Conservation (phyloP, 495 filamentous ascomycete species). For the Penicillium soppii region DNA sequence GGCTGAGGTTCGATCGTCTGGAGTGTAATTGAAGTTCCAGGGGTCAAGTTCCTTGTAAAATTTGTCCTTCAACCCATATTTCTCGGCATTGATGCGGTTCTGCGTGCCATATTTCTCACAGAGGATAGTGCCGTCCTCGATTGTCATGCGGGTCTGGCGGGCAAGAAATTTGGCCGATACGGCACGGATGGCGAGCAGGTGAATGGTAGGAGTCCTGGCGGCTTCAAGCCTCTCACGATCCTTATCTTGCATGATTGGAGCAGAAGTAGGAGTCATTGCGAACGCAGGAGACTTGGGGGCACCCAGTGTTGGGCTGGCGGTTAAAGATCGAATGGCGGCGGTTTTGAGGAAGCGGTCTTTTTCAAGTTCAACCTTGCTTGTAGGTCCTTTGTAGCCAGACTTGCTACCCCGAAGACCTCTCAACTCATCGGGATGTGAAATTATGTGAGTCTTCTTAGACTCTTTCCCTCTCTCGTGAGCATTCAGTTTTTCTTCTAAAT, state of each 20-base stretch:
- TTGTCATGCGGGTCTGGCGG: conserved; percentile 52
- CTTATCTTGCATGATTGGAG: conserved; percentile 53
- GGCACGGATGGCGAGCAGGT: conserved; percentile 66
- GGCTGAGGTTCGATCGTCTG: conserved; percentile 66
- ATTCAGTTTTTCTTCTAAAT: conserved; percentile 53
- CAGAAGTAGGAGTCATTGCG: conserved; percentile 43
- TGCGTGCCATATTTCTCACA: conserved; percentile 57
- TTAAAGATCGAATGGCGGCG: conserved; percentile 56
- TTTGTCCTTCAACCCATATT: conserved; percentile 67
- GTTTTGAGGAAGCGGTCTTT: conserved; percentile 45
- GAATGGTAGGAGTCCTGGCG: conserved; percentile 61
- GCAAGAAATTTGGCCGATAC: conserved; percentile 57
- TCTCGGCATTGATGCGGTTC: conserved; percentile 58
- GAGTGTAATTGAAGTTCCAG: conserved; percentile 71
- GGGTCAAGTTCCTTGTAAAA: conserved; percentile 81
- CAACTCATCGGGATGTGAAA: conserved; percentile 38
- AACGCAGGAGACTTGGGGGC: conserved; percentile 43
- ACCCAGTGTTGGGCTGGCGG: conserved; percentile 62
- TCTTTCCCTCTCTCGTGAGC: conserved; percentile 51
- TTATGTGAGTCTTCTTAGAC: conserved; percentile 50
- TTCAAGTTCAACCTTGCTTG: conserved; percentile 41
- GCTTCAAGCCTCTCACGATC: conserved; percentile 52
- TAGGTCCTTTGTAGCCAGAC: conserved; percentile 21
- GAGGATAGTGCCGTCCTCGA: conserved; percentile 56
- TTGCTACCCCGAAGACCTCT: conserved; percentile 28